Base-by-base conservation (phyloP, 192 early-diverging fungal species). In the Geranomyces variabilis region DNA sequence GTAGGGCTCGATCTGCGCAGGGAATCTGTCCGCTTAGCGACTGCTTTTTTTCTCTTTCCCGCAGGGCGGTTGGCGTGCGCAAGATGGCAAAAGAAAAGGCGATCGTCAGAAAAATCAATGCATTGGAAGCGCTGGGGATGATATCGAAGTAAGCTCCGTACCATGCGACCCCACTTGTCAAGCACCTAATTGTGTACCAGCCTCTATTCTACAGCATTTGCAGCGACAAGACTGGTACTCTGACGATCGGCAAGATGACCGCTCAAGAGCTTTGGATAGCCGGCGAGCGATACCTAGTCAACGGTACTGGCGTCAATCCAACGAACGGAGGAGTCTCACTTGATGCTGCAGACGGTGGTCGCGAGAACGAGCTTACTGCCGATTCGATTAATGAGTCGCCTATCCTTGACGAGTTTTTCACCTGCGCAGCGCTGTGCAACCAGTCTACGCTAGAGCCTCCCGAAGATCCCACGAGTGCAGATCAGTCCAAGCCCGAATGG, bases 161-260 rank as follows among this genome's bases (percentile, higher is more conserved):
- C n/a, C n/a, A n/a, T n/a, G n/a, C n/a, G n/a, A 91, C n/a, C n/a
- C n/a, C n/a, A n/a, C n/a, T n/a, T n/a, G n/a, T n/a, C n/a, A n/a
- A n/a, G n/a, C n/a, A n/a, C n/a, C n/a, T n/a, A n/a, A 86, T 86
- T 33, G 88, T 94, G 60, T 87, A 81, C n/a, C n/a, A n/a, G n/a
- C n/a, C n/a, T n/a, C n/a, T n/a, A n/a, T n/a, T n/a, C n/a, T n/a
- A n/a, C 67, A 87, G 91, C 19, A 76, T 89, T 53, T 86, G 84
- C 77, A 91, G 89, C 46, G 93, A 97, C 78, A 97, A 97, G 80
- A 95, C 95, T 17, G 95, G 93, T 0, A 97, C 93, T 4, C 75
- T 97, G 43, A 97, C 95, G 17, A 81, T 87, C 68, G 88, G 91
- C 77, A 83, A 87, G 57, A 94, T 97, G 92, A 75, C 75, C 26